Evolutionary conservation across 768 basidiomycete species (phyloP), one percentile per base, ranked within the genome.

Genomic region (Filobasidium wieringae): DNA sequence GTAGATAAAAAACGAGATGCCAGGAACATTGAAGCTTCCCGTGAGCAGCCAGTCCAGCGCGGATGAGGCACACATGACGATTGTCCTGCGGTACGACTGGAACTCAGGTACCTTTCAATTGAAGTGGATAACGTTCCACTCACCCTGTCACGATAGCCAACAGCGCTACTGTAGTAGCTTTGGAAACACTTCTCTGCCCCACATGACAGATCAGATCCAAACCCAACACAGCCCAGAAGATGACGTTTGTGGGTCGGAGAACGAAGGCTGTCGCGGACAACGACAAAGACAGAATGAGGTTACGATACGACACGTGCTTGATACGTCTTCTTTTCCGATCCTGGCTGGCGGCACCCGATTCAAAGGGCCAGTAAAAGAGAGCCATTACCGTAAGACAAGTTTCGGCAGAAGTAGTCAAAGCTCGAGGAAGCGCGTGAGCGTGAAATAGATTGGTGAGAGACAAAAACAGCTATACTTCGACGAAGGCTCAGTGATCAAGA

Each of bases 371-470:
- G 67, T 79, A 79, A 12, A 77, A 76, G 55, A 93, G 79, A 0
- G 91, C 92, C 39, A 85, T 73, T 0, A 83, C 83, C 0, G 87
- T 86, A 40, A 97, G 74, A 0, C 88, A 83, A 0, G 90, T 90
- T 68, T 99, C 95, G 27, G 92, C 75, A 12, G 90, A 92, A 69
- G 96, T 99, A 30, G 89, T 92, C 53, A 97, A 76, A 0, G 91
- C 87, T 33, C 95, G 81, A 3, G 91, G 86, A 26, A 95, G 77
- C 0, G 87, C 80, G 53, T 92, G 78, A 0, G 81, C 82, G 73
- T 97, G 81, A 76, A 96, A 97, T 68, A 93, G 82, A 4, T 88
- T 92, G 0, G 84, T 82, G 51, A 93, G 68, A 27, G 89, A 88
- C 34, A 97, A 70, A 59, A 90, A 78, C 34, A 84, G 74, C 91